These are phyloP conservation scores for Tetraselmis chui DNA, from an alignment of 139 green algal species.

Conservation along the genomic window DNA sequence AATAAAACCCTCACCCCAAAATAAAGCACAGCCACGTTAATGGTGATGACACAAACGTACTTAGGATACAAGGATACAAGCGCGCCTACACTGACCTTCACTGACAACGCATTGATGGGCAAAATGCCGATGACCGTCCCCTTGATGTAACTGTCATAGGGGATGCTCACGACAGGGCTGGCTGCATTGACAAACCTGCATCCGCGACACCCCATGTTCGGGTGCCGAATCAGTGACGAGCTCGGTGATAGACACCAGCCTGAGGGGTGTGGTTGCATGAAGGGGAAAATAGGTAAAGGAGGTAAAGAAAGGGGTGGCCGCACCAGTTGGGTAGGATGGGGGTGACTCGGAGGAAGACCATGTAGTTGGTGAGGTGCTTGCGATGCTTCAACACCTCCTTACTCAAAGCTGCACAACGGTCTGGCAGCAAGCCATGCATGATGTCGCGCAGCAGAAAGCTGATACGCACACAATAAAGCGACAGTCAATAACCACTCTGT, in stretches of 20 bases:
- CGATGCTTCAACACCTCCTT: constrained; percentile 41
- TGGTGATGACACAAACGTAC: too few relatives aligned
- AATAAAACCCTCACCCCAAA: too few relatives aligned
- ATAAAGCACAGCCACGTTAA: too few relatives aligned
- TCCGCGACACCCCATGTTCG: too few relatives aligned
- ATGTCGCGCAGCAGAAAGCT: neutral
- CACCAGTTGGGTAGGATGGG: constrained; percentile 60
- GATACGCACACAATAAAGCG: too few relatives aligned
- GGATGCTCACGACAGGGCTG: constrained; percentile 11
- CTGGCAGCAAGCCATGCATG: constrained; percentile 37
- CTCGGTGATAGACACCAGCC: too few relatives aligned
- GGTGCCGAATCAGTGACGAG: too few relatives aligned
- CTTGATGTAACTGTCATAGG: constrained; percentile 12
- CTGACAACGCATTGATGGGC: constrained; percentile 19
- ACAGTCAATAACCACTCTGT: too few relatives aligned
- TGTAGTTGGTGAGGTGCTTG: constrained; percentile 58
- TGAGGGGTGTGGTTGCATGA: too few relatives aligned
- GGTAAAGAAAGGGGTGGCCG: neutral
- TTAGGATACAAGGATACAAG: too few relatives aligned
- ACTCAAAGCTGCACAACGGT: constrained; percentile 29
- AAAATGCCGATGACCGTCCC: constrained; percentile 12
- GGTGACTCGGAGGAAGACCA: constrained; percentile 69
- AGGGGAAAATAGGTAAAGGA: too few relatives aligned
- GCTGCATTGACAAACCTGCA: constrained; percentile 16
- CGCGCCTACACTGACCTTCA: too few relatives aligned